Evolutionary conservation across 2,329 filamentous ascomycete species (phyloP), one percentile per base, ranked within the genome.

Genomic region (Colletotrichum liriopes): DNA sequence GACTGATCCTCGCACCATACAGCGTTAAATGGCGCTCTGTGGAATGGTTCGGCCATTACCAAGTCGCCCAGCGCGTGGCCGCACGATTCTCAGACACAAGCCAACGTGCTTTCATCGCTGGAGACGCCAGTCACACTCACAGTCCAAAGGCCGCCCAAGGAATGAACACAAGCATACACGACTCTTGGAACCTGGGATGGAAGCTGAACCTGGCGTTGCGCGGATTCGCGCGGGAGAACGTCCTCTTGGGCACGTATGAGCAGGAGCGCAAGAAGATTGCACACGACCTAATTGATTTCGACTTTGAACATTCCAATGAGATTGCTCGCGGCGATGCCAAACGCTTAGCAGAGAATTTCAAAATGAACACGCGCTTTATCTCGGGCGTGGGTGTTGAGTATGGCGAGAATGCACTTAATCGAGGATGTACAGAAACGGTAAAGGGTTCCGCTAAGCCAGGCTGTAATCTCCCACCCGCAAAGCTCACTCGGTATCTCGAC

Each of bases 41-140:
- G 56, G 84, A 92, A 80, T 94, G 92, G 91, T 94, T 93, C 82
- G 92, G 91, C 51, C 89, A 90, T 52, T 94, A 93, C 78, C 87
- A 90, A 73, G 91, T 93, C 66, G 90, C 91, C 14, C 92, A 93
- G 82, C 89, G 93, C 14, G 87, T 94, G 18, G 93, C 93, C 1
- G 90, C 90, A 72, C 86, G 88, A 55, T 95, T 94, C 82, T 88
- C 90, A 73, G 89, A 92, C 76, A 85, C 88, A 49, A 82, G 89
- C 67, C 80, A 83, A 35, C 86, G 89, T 18, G 87, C 92, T 29
- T 93, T 93, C 78, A 81, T 92, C 58, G 87, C 87, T 2, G 91
- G 91, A 16, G 92, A 94, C 76, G 91, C 92, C 41, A 91, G 90
- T 72, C 92, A 93, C 75, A 93, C 91, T 0, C 92, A 93, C 78